Evolutionary conservation across 768 basidiomycete species (phyloP).

Genomic region (Hypsizygus marmoreus): DNA sequence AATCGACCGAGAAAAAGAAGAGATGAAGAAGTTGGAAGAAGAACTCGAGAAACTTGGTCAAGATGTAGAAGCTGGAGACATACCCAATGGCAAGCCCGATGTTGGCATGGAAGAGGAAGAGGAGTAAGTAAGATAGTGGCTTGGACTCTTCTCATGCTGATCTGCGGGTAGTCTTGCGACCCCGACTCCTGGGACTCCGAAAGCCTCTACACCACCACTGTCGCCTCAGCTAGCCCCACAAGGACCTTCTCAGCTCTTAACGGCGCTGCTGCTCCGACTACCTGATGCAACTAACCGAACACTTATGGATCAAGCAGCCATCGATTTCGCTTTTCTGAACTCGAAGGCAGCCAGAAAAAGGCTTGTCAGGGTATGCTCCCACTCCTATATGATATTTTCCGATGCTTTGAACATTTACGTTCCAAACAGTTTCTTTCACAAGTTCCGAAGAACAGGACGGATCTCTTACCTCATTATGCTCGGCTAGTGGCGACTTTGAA

Average conservation of each 20-base stretch:
- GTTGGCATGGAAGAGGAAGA: constrained; percentile 37
- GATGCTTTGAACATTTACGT: constrained; percentile 3
- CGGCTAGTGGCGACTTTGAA: constrained; percentile 86
- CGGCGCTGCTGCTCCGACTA: constrained; percentile 84
- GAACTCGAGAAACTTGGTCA: constrained; percentile 67
- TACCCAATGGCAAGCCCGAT: constrained; percentile 13
- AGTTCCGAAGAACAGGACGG: constrained; percentile 84
- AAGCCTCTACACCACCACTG: constrained; percentile 54
- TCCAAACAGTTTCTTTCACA: constrained; percentile 73
- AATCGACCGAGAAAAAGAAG: constrained; percentile 62
- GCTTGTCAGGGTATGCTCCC: constrained; percentile 67
- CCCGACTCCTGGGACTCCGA: constrained; percentile 71
- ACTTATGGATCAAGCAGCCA: constrained; percentile 88
- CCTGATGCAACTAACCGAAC: constrained; percentile 93
- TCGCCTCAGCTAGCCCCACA: constrained; percentile 79
- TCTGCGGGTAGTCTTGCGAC: constrained; percentile 44
- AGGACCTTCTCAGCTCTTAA: constrained; percentile 92
- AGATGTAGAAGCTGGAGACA: constrained; percentile 12
- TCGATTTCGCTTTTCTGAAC: constrained; percentile 96
- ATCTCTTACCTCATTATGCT: constrained; percentile 92
- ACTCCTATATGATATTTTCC: background rate
- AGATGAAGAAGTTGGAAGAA: constrained; percentile 74
- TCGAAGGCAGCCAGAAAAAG: constrained; percentile 95
- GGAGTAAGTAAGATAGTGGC: too few relatives aligned
- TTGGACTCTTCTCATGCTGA: constrained; percentile 21